phyloP scores from a whole-genome alignment of 345 rosid genomes.

The Draba incana region DNA sequence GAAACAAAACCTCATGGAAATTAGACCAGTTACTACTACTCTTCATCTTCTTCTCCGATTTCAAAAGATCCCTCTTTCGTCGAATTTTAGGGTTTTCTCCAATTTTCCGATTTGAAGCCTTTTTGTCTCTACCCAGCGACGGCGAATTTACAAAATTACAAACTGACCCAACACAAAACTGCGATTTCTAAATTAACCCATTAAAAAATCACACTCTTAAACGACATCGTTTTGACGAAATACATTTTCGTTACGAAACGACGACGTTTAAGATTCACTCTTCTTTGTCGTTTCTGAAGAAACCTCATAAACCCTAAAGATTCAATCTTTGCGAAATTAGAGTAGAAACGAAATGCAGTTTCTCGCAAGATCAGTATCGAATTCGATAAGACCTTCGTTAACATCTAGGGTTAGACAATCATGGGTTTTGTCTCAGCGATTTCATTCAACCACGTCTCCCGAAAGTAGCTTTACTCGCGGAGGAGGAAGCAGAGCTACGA shows the following conservation, averaged over 20 bases:
- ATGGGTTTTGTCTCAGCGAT: slow-evolving; percentile 32
- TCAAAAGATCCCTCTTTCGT: slow-evolving; percentile 18
- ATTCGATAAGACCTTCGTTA: slow-evolving; percentile 24
- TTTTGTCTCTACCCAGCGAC: too few relatives aligned
- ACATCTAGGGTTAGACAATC: slow-evolving; percentile 5
- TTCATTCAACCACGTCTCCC: not conserved
- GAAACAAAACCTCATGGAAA: slow-evolving; percentile 31
- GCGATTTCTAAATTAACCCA: not conserved
- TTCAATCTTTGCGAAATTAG: not conserved
- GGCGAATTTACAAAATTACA: not conserved
- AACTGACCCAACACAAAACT: not conserved
- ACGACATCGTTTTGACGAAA: not conserved
- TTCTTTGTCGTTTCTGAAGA: not conserved
- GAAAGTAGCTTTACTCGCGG: slow-evolving; percentile 14
- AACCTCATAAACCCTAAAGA: slow-evolving; percentile 31
- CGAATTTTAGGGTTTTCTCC: slow-evolving; percentile 34
- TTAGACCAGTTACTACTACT: slow-evolving; percentile 32
- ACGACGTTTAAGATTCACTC: not conserved
- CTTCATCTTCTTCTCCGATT: slow-evolving; percentile 37
- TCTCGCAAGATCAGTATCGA: slow-evolving; percentile 33
- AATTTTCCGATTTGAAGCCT: not conserved
- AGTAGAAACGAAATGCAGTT: slow-evolving; percentile 28
- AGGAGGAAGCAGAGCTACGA: slow-evolving; percentile 12
- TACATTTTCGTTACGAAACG: not conserved
- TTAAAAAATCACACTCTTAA: not conserved